Base-by-base conservation (phyloP, 371 early-diverging fungal species). In the Racocetra persica region DNA sequence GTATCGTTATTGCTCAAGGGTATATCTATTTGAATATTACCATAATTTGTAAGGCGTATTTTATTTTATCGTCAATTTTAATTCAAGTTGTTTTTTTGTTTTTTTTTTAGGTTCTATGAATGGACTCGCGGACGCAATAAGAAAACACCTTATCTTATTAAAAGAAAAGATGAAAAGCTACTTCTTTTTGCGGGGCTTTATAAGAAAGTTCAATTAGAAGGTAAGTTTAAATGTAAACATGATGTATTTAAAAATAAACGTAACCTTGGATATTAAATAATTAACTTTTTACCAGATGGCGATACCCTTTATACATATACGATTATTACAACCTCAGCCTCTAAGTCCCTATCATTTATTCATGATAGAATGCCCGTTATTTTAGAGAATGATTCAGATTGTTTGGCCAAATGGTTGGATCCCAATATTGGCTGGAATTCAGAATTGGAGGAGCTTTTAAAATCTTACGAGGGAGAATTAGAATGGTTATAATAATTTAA, bases 341-440 rank as follows among this genome's bases (percentile, higher is more conserved):
- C 90, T 0, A 75, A 82, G 0, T 84, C 82, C 4, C 84, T 93
- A 32, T 82, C 84, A 13, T 91, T 86, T 84, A 82, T 94, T 1
- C 94, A 94, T 80, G 89, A 91, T 77, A 89, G 94, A 1, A 93
- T 94, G 92, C 94, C 94, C 20, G 93, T 92, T 41, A 89, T 94
- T 72, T 83, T 93, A 36, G 84, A 89, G 16, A 82, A 87, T 18
- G 86, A 86, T 38, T 83, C 79, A 10, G 80, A 85, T 32, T 89
- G 87, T 26, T 83, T 88, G 24, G 81, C 84, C 16, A 54, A 51
- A 16, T 94, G 94, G 94, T 80, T 94, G n/a, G 89, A 92, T 80
- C 86, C 85, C 10, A 71, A 71, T 20, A 41, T 81, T 4, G 63
- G 75, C 0, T 92, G 92, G 88, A 79, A 80, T 20, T 55, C 82